These are phyloP conservation scores for Saturnispora hagleri DNA, from an alignment of 805 yeast genomes.

Conservation along the genomic window DNA sequence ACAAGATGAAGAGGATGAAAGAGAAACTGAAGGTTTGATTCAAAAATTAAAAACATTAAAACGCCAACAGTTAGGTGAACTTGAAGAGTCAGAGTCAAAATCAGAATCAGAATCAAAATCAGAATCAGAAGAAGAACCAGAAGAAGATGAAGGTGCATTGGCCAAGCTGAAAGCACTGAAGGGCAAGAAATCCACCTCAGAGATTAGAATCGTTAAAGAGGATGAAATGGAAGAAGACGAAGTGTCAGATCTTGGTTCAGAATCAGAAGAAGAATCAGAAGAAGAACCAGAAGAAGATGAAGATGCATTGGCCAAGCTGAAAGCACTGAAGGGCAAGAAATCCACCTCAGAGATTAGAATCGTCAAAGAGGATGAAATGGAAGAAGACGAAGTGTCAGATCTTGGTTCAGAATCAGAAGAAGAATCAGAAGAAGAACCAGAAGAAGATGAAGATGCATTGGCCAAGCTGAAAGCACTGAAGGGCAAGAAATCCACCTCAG, in stretches of 20 bases:
- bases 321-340: slow-evolving; percentile 19
- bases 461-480: slow-evolving; percentile 33
- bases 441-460: slow-evolving; percentile 8
- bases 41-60: slow-evolving; percentile 12
- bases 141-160: slow-evolving; percentile 8
- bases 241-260: slow-evolving; percentile 16
- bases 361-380: slow-evolving; percentile 22
- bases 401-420: slow-evolving; percentile 12
- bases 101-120: slow-evolving; percentile 20
- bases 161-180: slow-evolving; percentile 33
- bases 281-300: slow-evolving; percentile 12
- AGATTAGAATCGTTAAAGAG: slow-evolving; percentile 25
- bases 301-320: slow-evolving; percentile 14
- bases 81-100: slow-evolving; percentile 4
- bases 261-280: slow-evolving; percentile 11
- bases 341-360: slow-evolving; percentile 26
- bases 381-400: slow-evolving; percentile 15
- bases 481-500: slow-evolving; percentile 21
- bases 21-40: slow-evolving; percentile 8
- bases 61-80: slow-evolving; percentile 11
- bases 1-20: slow-evolving; percentile 14
- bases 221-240: slow-evolving; percentile 23
- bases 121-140: slow-evolving; percentile 19
- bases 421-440: slow-evolving; percentile 18
- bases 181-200: slow-evolving; percentile 16